Base-by-base conservation (phyloP, 2,329 filamentous ascomycete species). In the Cladosporium sp. region DNA sequence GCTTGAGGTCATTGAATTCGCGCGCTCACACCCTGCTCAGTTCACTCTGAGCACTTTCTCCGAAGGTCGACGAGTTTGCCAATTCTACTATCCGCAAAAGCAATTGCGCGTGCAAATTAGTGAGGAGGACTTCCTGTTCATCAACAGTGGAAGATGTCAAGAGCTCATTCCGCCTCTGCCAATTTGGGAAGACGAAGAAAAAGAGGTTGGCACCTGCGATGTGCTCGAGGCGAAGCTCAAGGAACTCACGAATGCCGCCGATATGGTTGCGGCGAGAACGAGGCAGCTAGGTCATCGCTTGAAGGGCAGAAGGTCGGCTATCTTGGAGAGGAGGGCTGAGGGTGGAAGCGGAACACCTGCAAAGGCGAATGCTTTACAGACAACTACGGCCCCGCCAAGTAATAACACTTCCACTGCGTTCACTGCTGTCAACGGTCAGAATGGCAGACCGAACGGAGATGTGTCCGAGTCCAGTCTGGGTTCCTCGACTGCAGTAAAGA, bases 1-100 rank as follows among this genome's bases (percentile, higher is more conserved):
- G 92, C 82, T 95, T 46, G 92, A 96, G 73, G 88, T 96, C 62
- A 90, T 96, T 70, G 88, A 91, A 69, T 95, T 93, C 78, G 91
- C 92, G 69, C 91, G 90, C 73, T 88, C 87, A 69, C 93, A 92
- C 69, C 91, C 92, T 0, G 85, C 87, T 69, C 91, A 94, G 64
- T 95, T 96, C 77, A 85, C 87, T 37, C 80, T 96, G 61, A 88
- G 87, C 64, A 87, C 90, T 65, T 85, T 86, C 68, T 83, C 86
- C 53, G 89, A 91, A 69, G 90, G 90, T 23, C 80, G 86, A 62
- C 86, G 89, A 56, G 88, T 90, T 62, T 96, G 92, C 74, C 91
- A 92, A 68, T 95, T 96, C 77, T 88, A 89, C 73, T 78, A 77
- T 58, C 75, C 76, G 33, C 88, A 92, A 69, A 93, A 93, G 74